These are phyloP conservation scores for Jacaranda mimosifolia DNA, from an alignment of 257 asterid genomes.

Conservation along the genomic window DNA sequence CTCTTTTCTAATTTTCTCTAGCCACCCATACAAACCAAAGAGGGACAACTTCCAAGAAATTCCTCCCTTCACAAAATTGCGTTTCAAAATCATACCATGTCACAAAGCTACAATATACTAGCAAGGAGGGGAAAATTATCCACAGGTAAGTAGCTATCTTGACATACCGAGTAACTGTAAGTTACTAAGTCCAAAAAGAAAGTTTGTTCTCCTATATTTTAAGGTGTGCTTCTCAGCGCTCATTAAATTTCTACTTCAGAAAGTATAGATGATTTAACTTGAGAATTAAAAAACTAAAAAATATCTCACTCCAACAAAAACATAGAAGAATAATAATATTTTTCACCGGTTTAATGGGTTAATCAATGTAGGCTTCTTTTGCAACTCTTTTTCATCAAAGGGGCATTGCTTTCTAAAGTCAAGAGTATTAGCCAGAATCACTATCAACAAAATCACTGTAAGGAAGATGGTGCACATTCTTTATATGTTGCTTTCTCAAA, in stretches of 20 bases:
- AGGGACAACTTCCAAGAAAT: background rate
- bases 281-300: background rate
- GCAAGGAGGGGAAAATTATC: background rate
- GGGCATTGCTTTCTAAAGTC: background rate
- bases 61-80: background rate
- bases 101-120: background rate
- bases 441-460: background rate
- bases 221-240: background rate
- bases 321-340: background rate
- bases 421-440: too few relatives aligned
- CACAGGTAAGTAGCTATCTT: background rate
- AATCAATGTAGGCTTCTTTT: background rate
- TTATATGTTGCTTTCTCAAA: background rate
- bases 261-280: background rate
- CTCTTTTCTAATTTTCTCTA: too few relatives aligned
- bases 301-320: background rate
- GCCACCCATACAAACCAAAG: background rate
- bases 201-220: background rate
- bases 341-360: background rate
- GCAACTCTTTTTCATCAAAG: background rate
- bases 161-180: background rate
- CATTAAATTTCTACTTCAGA: background rate
- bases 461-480: background rate
- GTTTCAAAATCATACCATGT: background rate
- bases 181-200: background rate